Evolutionary conservation across 2,329 filamentous ascomycete species (phyloP).

Genomic region (Colletotrichum neosansevieriae): DNA sequence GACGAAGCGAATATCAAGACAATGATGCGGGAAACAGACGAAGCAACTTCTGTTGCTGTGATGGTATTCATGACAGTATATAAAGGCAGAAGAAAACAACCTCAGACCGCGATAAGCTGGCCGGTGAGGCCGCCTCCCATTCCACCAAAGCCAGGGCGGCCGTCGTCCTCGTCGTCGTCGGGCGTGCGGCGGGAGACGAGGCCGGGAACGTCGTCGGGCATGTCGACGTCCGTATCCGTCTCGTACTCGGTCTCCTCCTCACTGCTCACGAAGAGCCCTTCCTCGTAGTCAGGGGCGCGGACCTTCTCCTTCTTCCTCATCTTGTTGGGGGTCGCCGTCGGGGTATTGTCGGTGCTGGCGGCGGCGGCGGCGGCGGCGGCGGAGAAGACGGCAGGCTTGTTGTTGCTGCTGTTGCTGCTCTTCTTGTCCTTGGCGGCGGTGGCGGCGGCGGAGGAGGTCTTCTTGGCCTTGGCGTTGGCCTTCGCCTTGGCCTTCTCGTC

Average conservation of each 20-base stretch:
- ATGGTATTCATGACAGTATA: no score
- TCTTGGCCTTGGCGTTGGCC: neutral
- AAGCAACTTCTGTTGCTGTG: no score
- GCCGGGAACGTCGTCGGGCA: neutral
- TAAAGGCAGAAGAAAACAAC: no score
- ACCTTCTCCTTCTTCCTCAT: neutral
- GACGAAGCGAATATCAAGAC: no score
- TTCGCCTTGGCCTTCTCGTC: neutral
- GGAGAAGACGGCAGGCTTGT: no score
- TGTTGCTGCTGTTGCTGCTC: neutral
- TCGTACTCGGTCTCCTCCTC: neutral
- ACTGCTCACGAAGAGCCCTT: neutral
- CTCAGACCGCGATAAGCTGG: neutral
- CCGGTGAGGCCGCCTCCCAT: neutral
- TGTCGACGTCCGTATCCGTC: neutral
- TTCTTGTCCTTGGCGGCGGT: neutral
- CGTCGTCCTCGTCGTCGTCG: slow-evolving; percentile 12
- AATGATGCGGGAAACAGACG: no score
- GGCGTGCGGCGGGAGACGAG: neutral
- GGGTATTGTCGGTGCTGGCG: neutral
- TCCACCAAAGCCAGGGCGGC: neutral
- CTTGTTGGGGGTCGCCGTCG: neutral
- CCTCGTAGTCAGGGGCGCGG: no score
- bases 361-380: no score
- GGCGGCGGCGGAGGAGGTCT: neutral